Percentiles rank a stretch among this genome's conserved stretches.
Conservation (phyloP, 805 yeast species). For the Saturnispora gosingensis region DNA sequence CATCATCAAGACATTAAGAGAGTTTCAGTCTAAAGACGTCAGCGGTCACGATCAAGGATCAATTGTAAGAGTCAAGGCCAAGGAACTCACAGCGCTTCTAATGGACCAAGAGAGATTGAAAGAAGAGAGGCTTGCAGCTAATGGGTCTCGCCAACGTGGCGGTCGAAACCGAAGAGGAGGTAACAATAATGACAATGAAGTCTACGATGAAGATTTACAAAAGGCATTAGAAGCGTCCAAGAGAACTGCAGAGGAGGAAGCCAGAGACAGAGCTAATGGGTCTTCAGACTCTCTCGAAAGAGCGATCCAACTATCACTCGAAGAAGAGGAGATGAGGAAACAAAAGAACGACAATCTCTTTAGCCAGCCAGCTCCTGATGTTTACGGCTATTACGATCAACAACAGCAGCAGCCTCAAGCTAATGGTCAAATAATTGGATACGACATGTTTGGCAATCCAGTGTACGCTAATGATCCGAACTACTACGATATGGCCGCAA, state of each 20-base stretch:
- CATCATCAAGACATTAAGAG: conserved; percentile 81
- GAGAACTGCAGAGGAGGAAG: conserved; percentile 78
- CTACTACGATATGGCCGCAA: conserved; percentile 37
- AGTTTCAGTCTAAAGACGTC: conserved; percentile 77
- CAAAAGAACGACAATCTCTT: conserved; percentile 38
- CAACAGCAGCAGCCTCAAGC: conserved; percentile 26
- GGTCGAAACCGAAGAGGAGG: conserved; percentile 26
- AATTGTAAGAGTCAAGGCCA: conserved; percentile 80
- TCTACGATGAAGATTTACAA: conserved; percentile 67
- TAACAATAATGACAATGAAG: conserved; percentile 27
- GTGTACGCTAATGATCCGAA: conserved; percentile 32
- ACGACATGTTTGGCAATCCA: conserved; percentile 63
- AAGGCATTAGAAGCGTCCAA: conserved; percentile 74
- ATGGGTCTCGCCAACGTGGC: conserved; percentile 1
- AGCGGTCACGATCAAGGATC: conserved; percentile 79
- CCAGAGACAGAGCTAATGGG: conserved; percentile 42
- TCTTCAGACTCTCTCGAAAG: conserved; percentile 55
- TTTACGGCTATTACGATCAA: conserved; percentile 25
- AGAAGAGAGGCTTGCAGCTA: conserved; percentile 48
- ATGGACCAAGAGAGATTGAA: conserved; percentile 73
- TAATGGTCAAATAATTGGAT: conserved; percentile 28
- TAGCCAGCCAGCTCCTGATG: conserved; percentile 36
- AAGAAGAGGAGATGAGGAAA: conserved; percentile 62
- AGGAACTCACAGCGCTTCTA: conserved; percentile 71
- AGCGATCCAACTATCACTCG: conserved; percentile 63